A percentile compares a stretch with the other conserved stretches of the same genome.
Evolutionary conservation across 2,329 filamentous ascomycete genomes (phyloP).

Genomic region (Arthrobotrys entomopaga): DNA sequence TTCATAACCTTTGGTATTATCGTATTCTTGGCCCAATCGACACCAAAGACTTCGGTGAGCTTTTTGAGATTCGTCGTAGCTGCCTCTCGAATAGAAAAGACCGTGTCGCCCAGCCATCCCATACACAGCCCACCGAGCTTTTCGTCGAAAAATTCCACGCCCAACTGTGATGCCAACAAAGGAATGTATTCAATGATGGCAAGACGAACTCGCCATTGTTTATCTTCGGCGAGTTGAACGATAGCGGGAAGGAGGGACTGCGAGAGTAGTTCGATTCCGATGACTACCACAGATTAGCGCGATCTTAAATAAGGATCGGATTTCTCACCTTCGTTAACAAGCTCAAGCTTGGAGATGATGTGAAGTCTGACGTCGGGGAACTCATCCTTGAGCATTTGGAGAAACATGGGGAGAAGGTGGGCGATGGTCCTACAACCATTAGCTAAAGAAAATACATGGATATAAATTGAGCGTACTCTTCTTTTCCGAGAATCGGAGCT

Average conservation of each 20-base stretch:
- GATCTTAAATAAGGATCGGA: background rate
- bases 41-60: conserved; percentile 96
- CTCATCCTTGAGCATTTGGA: conserved; percentile 99
- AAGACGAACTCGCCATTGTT: conserved; percentile 97
- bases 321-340: conserved; percentile 85
- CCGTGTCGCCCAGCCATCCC: conserved; percentile 97
- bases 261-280: conserved; percentile 95
- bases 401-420: conserved; percentile 96
- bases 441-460: conserved; percentile 32
- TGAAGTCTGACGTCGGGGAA: conserved; percentile 97
- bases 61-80: conserved; percentile 98
- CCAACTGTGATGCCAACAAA: conserved; percentile 90
- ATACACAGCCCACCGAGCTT: conserved; percentile 95
- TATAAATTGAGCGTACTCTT: conserved; percentile 74
- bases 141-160: conserved; percentile 97
- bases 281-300: conserved; percentile 70
- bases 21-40: conserved; percentile 95
- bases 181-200: conserved; percentile 99
- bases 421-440: conserved; percentile 78
- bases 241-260: conserved; percentile 97
- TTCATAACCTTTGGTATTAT: conserved; percentile 99
- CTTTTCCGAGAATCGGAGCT: conserved; percentile 95
- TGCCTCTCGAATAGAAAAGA: conserved; percentile 97
- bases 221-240: conserved; percentile 96
- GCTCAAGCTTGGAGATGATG: conserved; percentile 99